Evolutionary conservation across 2,329 filamentous ascomycete species (phyloP).

Genomic region (Parastagonospora nodorum): DNA sequence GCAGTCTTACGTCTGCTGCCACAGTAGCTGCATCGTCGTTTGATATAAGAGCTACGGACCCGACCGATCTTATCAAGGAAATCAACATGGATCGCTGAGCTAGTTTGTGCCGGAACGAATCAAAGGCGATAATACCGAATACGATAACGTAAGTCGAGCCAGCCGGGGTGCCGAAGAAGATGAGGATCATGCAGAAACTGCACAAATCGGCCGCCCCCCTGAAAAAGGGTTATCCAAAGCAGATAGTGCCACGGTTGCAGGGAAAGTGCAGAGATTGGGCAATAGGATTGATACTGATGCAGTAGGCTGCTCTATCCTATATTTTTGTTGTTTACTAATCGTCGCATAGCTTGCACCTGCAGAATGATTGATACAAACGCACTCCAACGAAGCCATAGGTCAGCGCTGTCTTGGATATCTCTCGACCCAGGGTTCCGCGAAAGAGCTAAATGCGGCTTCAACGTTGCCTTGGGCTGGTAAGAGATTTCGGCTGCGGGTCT

Average conservation of each 20-base stretch:
- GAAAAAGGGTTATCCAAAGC: not conserved
- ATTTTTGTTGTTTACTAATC: not conserved
- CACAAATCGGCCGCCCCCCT: not conserved
- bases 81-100: constrained; percentile 26
- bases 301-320: constrained; percentile 24
- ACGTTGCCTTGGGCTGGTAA: constrained; percentile 53
- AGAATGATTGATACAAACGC: constrained; percentile 40
- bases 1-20: constrained; percentile 53
- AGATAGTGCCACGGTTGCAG: constrained; percentile 19
- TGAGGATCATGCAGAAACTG: not conserved
- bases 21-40: constrained; percentile 53
- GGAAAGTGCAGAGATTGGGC: constrained; percentile 49
- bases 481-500: constrained; percentile 56
- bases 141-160: not conserved
- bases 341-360: constrained; percentile 45
- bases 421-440: constrained; percentile 50
- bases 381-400: constrained; percentile 43
- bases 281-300: constrained; percentile 55
- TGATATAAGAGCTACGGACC: constrained; percentile 51
- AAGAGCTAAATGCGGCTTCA: constrained; percentile 42
- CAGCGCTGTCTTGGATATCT: constrained; percentile 49
- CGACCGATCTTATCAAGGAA: constrained; percentile 33
- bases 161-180: not conserved
- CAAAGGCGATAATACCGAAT: not conserved
- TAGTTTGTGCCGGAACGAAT: constrained; percentile 10